Base-by-base conservation (phyloP, 1,284 basidiomycete species). In the Cerioporus squamosus region DNA sequence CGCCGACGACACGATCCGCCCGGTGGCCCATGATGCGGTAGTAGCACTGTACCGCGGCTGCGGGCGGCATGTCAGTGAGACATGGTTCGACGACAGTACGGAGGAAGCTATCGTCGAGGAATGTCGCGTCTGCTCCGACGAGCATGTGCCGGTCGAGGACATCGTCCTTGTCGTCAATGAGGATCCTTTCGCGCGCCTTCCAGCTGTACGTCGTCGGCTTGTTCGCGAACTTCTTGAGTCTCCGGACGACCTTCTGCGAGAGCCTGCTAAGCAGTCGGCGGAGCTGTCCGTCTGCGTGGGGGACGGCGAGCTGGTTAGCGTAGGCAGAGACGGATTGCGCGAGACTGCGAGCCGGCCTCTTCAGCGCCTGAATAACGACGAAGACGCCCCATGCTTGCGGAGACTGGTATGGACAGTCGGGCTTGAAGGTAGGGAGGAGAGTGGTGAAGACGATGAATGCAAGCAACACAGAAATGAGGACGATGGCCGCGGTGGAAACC, bases 341-440 rank as follows among this genome's bases (percentile, higher is more conserved):
- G 6, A 55, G 2, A 23, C 33, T 55, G 18, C 63, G 60, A 3
- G 58, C 24, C 0, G 62, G 59, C 17, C 47, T 51, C 57, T 62
- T 63, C 39, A 60, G 6, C 2, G 57, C 53, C 24, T 64, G 63
- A 17, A 60, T 50, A n/a, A 60, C 40, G 23, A 61, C 56, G 39
- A 66, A 62, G 54, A 62, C 53, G 29, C 56, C 57, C 62, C 66
- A 68, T 10, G 70, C 65, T 49, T 70, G 68, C 4, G 68, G 64
- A 2, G 67, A 67, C 47, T 69, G 68, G 57, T 69, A 71, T 2
- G 70, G 50, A 51, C 70, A 71, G 22, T 65, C 55, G 31, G 59
- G 51, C 12, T 47, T 52, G 51, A 68, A 62, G 5, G 65, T 62
- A 1, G 70, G 68, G 5, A 70, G 56, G 24, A 70, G 42, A 1